Evolutionary conservation across 495 filamentous ascomycete genomes (phyloP), one percentile per base, ranked within the genome.

Genomic region (Penicillium manginii): DNA sequence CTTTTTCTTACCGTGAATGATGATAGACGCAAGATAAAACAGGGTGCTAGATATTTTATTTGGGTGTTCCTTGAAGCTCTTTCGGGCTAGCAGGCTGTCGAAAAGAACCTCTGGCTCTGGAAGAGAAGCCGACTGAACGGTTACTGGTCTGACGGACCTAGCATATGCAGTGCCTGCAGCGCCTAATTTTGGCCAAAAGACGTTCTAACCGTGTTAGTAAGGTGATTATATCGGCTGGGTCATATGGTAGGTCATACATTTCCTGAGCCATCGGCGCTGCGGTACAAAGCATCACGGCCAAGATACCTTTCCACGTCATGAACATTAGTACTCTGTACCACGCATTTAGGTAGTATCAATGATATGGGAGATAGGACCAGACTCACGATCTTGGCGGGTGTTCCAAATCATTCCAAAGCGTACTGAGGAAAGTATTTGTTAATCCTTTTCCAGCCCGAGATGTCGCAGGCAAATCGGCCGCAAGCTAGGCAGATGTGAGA

Each of bases 1-100:
- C 22, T 8, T 33, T 14, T 5, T 37, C 39, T 35, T 68, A 80
- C 86, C 89, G 61, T 97, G 92, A 64, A 94, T 96, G 59, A 97
- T 93, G 54, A 96, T 91, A 15, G 86, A 90, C 7, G 91, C 92
- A 68, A 92, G 84, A 62, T 97, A 93, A 80, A 92, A 97, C 12
- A 97, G 75, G 54, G 96, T 81, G 65, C 90, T 93, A 1, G 92
- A 96, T 18, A 96, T 87, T 61, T 90, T 89, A 65, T 89, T 93
- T 4, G 88, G 85, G 73, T 90, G 87, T 47, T 86, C 80, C 57
- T 85, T 81, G 54, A 81, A 85, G 14, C 81, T 69, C 50, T 84
- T 82, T 26, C 90, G 79, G 42, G 80, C 82, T 76, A 91, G 82
- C 4, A 91, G 67, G 21, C 84, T 83, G 67, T 96, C 93, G 58